A percentile compares a stretch with the other conserved stretches of the same genome.
Conservation (phyloP, 306 rosid species). For the Fagus sylvatica region DNA sequence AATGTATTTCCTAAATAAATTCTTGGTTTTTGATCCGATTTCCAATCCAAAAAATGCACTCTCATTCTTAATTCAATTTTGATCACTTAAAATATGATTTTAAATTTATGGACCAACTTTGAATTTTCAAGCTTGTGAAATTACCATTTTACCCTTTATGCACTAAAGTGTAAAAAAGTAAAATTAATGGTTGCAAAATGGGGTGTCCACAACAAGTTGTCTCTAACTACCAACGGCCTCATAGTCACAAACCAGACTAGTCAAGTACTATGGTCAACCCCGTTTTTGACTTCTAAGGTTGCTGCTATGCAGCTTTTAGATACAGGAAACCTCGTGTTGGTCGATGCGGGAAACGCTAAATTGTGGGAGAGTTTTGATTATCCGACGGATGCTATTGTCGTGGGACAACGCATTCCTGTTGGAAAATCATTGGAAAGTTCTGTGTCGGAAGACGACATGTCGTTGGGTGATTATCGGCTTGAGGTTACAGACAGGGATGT, state of each 20-base stretch:
- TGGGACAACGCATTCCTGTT: slow-evolving; percentile 57
- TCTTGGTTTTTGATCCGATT: no score
- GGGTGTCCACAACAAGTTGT: no score
- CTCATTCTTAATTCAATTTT: no score
- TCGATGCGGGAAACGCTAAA: slow-evolving; percentile 55
- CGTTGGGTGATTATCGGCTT: slow-evolving; percentile 47
- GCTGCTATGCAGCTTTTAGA: slow-evolving; percentile 52
- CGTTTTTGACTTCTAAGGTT: slow-evolving; percentile 44
- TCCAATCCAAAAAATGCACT: no score
- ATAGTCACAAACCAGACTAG: slow-evolving; percentile 38
- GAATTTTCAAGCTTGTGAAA: no score
- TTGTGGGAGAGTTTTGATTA: slow-evolving; percentile 82
- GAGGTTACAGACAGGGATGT: slow-evolving; percentile 55
- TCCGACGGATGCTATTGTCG: slow-evolving; percentile 81
- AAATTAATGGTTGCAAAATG: no score
- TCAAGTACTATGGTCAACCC: slow-evolving; percentile 69
- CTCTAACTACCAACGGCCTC: slow-evolving; percentile 51
- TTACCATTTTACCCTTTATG: no score
- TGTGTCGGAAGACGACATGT: slow-evolving; percentile 45
- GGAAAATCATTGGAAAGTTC: slow-evolving; percentile 50
- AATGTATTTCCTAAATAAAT: no score
- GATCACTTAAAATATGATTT: no score
- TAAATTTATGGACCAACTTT: no score
- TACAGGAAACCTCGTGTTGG: slow-evolving; percentile 68
- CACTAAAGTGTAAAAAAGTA: no score